Evolutionary conservation across 371 early-diverging fungal genomes (phyloP), one percentile per base, ranked within the genome.

Genomic region (Capniomyces stellatus): DNA sequence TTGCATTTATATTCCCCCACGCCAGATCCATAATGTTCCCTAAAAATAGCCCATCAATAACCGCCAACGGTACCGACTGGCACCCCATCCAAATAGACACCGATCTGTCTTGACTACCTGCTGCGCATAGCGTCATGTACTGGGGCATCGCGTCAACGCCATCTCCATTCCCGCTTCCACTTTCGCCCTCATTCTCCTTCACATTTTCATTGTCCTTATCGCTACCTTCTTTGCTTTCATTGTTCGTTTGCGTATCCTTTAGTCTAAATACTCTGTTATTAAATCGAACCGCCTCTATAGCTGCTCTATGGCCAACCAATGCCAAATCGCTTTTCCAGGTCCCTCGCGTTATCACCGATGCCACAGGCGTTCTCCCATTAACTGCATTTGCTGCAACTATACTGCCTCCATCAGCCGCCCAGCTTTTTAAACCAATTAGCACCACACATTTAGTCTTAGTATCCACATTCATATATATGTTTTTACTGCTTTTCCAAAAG

Each of bases 371-470:
- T 30, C 70, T 67, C 18, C 85, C 85, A 52, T 83, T 89, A 54
- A 85, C 85, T 0, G 91, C 94, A 63, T 92, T 90, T 27, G 91
- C 87, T 8, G 90, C 76, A 0, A 82, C 89, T 15, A 98, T 69
- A 59, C 81, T 83, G 24, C 78, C 76, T 13, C 93, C 98, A 55
- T 94, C 92, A 0, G 98, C 95, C 15, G 92, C 82, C 98, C 98
- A 98, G 51, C 51, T 51, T 31, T 35, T 10, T 35, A 35, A 10
- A 35, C 15, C 15, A 10, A 35, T 10, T 35, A 35, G 6, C 15
- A 35, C 6, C 6, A 35, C 6, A n/a, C n/a, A n/a, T n/a, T n/a
- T 35, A 35, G 15, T 35, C 15, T 6, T 35, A 35, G 6, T 15
- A 35, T 6, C 35, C 35, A 35, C 15, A 10, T 35, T 35, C 15